phyloP scores from a whole-genome alignment of 192 early-diverging fungal genomes.

The Backusella australiensis region DNA sequence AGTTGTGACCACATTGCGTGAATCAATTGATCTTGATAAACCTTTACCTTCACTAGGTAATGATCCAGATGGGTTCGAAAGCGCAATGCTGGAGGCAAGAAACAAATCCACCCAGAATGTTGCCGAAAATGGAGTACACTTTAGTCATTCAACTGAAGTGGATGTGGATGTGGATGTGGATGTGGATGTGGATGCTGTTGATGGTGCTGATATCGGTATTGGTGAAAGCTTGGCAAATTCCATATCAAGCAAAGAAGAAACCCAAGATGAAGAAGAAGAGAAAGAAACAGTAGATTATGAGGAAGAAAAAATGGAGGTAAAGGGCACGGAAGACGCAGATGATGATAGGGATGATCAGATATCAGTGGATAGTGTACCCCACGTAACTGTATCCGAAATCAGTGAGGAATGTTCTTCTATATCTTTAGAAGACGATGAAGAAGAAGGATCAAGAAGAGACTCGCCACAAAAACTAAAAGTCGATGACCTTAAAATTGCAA shows the following conservation, averaged over 20 bases:
- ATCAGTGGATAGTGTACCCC: not conserved
- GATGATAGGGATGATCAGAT: not conserved
- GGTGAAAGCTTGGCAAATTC: not conserved
- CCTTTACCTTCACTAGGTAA: not conserved
- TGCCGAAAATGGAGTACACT: not conserved
- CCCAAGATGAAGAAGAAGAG: not conserved
- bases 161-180: not conserved
- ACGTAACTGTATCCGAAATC: not conserved
- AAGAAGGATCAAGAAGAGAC: not conserved
- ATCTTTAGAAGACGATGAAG: not conserved
- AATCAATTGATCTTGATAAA: not conserved
- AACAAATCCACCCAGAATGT: not conserved
- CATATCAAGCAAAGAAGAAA: not conserved
- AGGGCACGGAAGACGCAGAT: not conserved
- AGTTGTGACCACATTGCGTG: not conserved
- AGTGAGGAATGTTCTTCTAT: not conserved
- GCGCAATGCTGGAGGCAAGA: not conserved
- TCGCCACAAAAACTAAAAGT: not conserved
- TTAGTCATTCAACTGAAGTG: not conserved
- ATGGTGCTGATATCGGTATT: not conserved
- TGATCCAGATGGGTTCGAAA: not conserved
- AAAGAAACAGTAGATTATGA: not conserved
- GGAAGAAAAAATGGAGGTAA: not conserved
- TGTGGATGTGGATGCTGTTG: not conserved
- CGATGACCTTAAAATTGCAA: not conserved